Base-by-base conservation (phyloP, 2,329 filamentous ascomycete species). In the Malbranchea cinnamomea region DNA sequence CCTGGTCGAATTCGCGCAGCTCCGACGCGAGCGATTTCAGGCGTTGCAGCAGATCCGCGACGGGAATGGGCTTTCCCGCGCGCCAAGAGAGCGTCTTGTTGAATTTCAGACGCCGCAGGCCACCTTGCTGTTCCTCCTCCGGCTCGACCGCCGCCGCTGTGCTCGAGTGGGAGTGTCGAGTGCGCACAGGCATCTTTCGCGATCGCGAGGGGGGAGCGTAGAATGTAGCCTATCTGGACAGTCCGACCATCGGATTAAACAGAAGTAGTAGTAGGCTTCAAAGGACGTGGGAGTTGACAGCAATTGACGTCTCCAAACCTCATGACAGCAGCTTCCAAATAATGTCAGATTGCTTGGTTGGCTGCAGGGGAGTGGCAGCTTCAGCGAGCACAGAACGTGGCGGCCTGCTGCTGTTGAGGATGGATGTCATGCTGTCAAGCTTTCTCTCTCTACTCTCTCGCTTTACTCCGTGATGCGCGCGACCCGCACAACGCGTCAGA, bases 41-140 rank as follows among this genome's bases (percentile, higher is more conserved):
- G 28, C 89, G 76, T 47, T 73, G 69, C 41, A 94, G 65, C 29
- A 98, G 71, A 41, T 85, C 83, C 40, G 71, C 74, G 27, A 85
- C 81, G 21, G 79, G 65, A 47, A 98, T 93, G 30, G 84, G 74
- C 56, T 82, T 89, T 35, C 87, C 89, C 24, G 85, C 82, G 49
- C 79, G 79, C 81, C 89, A 94, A 50, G 83, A 81, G 34, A 98
- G 65, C 39, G 82, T 67, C 49, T 94, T 76, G 46, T 85, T 72
- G 65, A 95, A 95, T 42, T 73, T 62, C 27, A 98, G 70, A 29
- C 41, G 47, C 23, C 41, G 49, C 38, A 58, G 47, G 22, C 44
- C 48, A 19, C 38, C 35, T 12, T 41, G 32, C 32, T 46, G 41
- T n/a, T 54, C 53, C 36, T 53, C 50, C 22, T 32, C 19, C 15